Evolutionary conservation across 768 basidiomycete species (phyloP).

Genomic region (Rhodotorula babjevae): DNA sequence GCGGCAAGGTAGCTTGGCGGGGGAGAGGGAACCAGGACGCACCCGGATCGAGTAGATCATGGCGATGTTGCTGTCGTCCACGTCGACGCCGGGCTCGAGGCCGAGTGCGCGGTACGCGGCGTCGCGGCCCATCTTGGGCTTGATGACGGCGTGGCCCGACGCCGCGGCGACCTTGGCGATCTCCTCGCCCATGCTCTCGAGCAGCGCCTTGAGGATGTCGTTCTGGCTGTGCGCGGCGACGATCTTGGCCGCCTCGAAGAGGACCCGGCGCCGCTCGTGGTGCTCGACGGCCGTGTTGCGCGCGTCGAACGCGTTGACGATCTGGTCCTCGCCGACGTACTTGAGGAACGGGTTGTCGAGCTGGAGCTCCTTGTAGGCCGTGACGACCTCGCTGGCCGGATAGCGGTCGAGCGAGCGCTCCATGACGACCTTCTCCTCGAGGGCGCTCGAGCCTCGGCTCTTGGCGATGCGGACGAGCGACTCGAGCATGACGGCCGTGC

Average conservation of each 20-base stretch:
- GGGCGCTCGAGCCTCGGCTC: background rate
- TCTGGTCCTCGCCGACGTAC: background rate
- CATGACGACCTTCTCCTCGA: constrained; percentile 6
- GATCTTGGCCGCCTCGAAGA: constrained; percentile 1
- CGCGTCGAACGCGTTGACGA: constrained; percentile 2
- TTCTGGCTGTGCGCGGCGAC: constrained; percentile 6
- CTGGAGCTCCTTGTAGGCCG: constrained; percentile 25
- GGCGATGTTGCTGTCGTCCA: constrained; percentile 65
- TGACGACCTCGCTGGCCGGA: constrained; percentile 17
- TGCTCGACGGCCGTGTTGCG: constrained; percentile 18
- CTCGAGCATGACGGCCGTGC: background rate
- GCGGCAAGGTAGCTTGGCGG: background rate
- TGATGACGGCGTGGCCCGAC: background rate
- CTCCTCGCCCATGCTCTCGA: constrained; percentile 1
- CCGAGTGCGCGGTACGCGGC: constrained; percentile 69
- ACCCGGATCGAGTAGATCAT: constrained; percentile 70
- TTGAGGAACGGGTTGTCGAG: background rate
- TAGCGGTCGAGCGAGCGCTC: constrained; percentile 14
- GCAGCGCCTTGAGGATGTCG: constrained; percentile 10
- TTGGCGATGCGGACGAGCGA: background rate
- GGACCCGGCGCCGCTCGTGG: constrained; percentile 8
- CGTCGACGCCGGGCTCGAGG: constrained; percentile 66
- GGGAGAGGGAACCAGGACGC: constrained; percentile 29
- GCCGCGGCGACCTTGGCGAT: background rate
- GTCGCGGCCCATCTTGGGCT: constrained; percentile 56